Percentiles rank a stretch among this genome's conserved stretches.
Conservation (phyloP, 2,329 filamentous ascomycete genomes). For the Epichloe gansuensis region DNA sequence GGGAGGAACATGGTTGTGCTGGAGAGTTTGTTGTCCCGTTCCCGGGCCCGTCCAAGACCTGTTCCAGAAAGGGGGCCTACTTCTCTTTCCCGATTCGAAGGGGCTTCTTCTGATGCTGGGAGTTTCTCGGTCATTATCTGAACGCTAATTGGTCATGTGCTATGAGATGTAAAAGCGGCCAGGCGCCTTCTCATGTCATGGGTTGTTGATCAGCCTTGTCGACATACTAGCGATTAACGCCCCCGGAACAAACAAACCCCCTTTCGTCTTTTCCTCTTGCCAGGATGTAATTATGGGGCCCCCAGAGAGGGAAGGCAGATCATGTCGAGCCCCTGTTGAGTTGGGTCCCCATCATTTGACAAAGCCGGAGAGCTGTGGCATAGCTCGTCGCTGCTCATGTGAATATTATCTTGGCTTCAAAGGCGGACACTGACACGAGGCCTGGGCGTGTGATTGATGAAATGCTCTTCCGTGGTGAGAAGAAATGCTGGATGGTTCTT, state of each 20-base stretch:
- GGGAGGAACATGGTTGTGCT: constrained; percentile 66
- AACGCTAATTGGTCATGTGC: no score
- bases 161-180: no score
- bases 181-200: constrained; percentile 36
- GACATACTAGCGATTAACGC: constrained; percentile 41
- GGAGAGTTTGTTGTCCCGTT: constrained; percentile 32
- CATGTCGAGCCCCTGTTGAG: constrained; percentile 51
- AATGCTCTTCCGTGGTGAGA: constrained; percentile 55
- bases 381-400: constrained; percentile 75
- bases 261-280: constrained; percentile 71
- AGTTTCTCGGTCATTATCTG: constrained; percentile 58
- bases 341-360: constrained; percentile 68
- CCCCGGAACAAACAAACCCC: constrained; percentile 27
- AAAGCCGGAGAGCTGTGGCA: constrained; percentile 55
- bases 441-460: constrained; percentile 65
- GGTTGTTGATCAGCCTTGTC: constrained; percentile 68
- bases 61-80: constrained; percentile 47
- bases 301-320: constrained; percentile 60
- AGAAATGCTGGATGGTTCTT: no score
- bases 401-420: constrained; percentile 68
- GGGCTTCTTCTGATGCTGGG: constrained; percentile 69
- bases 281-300: constrained; percentile 64
- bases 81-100: constrained; percentile 46
- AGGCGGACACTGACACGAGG: constrained; percentile 62
- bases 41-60: constrained; percentile 45